These are phyloP conservation scores for Mikania micrantha DNA, from an alignment of 129 eudicot genomes.

Conservation along the genomic window DNA sequence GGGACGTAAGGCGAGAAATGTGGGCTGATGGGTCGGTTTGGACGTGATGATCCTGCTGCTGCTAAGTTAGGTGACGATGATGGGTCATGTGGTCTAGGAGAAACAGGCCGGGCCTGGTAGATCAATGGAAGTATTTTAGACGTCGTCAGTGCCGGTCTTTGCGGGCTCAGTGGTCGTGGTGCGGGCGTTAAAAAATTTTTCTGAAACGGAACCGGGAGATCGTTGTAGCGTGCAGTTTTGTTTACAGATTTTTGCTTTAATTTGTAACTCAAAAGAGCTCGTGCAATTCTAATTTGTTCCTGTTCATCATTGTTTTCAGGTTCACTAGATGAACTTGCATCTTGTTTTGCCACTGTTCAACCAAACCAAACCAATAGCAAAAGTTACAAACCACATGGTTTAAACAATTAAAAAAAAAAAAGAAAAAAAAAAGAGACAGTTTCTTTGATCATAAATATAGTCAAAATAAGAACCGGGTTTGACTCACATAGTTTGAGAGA, in stretches of 20 bases:
- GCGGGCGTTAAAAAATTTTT: constrained; percentile 28
- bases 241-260: constrained; percentile 39
- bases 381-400: neutral
- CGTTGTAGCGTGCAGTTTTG: constrained; percentile 15
- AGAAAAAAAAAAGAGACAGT: neutral
- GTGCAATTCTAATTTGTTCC: constrained; percentile 74
- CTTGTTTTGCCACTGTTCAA: constrained; percentile 67
- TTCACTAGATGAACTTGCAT: constrained; percentile 58
- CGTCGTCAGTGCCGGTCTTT: constrained; percentile 36
- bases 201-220: constrained; percentile 43
- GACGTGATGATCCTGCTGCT: constrained; percentile 9
- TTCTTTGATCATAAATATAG: neutral
- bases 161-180: constrained; percentile 69
- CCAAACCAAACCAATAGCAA: constrained; percentile 1
- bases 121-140: constrained; percentile 83
- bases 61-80: constrained; percentile 1
- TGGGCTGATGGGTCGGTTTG: constrained; percentile 6
- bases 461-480: neutral
- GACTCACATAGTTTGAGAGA: constrained; percentile 61
- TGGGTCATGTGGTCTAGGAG: constrained; percentile 31
- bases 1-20: constrained; percentile 57
- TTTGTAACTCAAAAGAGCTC: constrained; percentile 64
- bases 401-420: no score
- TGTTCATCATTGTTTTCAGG: constrained; percentile 71
- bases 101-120: constrained; percentile 37